Evolutionary conservation across 2,329 filamentous ascomycete species (phyloP).

Genomic region (Cercospora berteroae): DNA sequence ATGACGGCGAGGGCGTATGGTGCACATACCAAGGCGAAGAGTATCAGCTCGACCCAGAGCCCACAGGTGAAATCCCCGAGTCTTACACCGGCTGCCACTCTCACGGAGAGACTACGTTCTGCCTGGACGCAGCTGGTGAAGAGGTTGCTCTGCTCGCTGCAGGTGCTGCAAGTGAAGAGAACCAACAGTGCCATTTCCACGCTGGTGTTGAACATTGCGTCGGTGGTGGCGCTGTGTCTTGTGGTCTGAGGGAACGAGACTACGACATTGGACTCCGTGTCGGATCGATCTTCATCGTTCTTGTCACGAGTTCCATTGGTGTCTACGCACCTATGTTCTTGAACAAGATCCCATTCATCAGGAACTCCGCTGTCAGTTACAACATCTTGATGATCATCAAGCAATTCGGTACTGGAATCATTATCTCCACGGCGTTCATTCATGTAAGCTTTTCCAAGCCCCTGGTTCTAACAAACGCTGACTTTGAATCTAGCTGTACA

Average conservation of each 20-base stretch:
- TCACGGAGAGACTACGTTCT: constrained; percentile 58
- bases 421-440: constrained; percentile 69
- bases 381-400: constrained; percentile 63
- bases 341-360: constrained; percentile 50
- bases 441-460: constrained; percentile 50
- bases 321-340: constrained; percentile 68
- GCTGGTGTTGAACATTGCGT: constrained; percentile 70
- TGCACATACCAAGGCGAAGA: constrained; percentile 42
- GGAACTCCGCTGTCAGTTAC: constrained; percentile 47
- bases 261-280: constrained; percentile 69
- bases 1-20: constrained; percentile 30
- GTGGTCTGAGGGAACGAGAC: constrained; percentile 51
- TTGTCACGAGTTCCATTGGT: constrained; percentile 66
- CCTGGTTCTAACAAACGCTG: not conserved
- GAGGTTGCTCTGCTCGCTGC: constrained; percentile 4
- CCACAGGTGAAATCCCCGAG: constrained; percentile 43
- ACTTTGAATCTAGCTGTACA: constrained; percentile 57
- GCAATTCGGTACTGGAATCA: constrained; percentile 70
- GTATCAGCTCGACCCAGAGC: constrained; percentile 56
- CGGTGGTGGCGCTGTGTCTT: constrained; percentile 47
- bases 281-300: constrained; percentile 69
- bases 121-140: constrained; percentile 11
- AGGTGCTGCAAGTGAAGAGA: constrained; percentile 34
- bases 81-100: constrained; percentile 63
- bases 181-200: constrained; percentile 65